Evolutionary conservation across 495 filamentous ascomycete species (phyloP).

Genomic region (Hypoxylon intermedium): DNA sequence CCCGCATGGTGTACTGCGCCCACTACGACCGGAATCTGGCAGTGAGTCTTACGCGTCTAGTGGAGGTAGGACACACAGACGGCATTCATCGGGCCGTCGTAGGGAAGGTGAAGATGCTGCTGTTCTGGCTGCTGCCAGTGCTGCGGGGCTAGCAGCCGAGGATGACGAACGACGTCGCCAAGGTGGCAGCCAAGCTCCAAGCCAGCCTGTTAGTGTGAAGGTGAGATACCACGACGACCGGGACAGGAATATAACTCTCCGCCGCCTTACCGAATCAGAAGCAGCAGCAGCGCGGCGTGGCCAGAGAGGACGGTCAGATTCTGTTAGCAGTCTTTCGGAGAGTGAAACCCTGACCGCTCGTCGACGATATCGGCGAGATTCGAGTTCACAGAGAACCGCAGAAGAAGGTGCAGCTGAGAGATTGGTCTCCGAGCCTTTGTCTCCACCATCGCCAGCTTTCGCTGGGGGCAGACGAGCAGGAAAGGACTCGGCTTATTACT

Average conservation of each 20-base stretch:
- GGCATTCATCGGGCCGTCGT: constrained; percentile 48
- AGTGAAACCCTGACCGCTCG: constrained; percentile 48
- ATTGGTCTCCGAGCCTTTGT: constrained; percentile 46
- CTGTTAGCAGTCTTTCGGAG: constrained; percentile 56
- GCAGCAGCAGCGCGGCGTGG: constrained; percentile 54
- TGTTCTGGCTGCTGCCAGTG: constrained; percentile 57
- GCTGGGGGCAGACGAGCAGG: constrained; percentile 47
- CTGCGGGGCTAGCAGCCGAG: constrained; percentile 47
- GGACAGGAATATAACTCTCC: constrained; percentile 79
- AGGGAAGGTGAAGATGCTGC: constrained; percentile 56
- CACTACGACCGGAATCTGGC: constrained; percentile 66
- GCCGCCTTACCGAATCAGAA: constrained; percentile 82
- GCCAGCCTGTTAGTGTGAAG: constrained; percentile 77
- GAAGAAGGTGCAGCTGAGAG: constrained; percentile 51
- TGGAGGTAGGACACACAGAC: constrained; percentile 56
- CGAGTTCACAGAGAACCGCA: constrained; percentile 47
- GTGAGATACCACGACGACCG: constrained; percentile 78
- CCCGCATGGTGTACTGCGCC: constrained; percentile 64
- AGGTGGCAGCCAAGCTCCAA: constrained; percentile 50
- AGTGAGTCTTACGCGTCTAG: constrained; percentile 62
- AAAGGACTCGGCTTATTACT: constrained; percentile 64
- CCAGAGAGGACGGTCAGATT: constrained; percentile 50
- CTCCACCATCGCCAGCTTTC: constrained; percentile 57
- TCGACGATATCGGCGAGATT: constrained; percentile 55
- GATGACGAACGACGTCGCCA: constrained; percentile 51